These are phyloP conservation scores for Aspergillus incahuasiensis DNA, from an alignment of 495 filamentous ascomycete genomes.

Conservation along the genomic window DNA sequence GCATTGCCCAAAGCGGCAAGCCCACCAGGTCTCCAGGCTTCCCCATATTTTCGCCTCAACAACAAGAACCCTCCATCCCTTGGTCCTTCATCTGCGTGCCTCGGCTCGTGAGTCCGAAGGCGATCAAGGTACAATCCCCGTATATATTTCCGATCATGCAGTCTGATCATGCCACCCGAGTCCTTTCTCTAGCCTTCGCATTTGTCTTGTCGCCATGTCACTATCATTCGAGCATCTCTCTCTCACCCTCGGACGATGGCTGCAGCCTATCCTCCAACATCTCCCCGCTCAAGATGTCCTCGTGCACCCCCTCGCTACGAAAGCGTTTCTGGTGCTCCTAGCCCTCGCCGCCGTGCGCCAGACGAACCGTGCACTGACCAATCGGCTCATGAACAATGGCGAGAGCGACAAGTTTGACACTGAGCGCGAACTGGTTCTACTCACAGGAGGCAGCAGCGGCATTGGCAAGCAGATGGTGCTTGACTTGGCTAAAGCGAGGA, in stretches of 20 bases:
- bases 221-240: slow-evolving; percentile 16
- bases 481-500: slow-evolving; percentile 40
- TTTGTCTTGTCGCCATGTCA: slow-evolving; percentile 19
- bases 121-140: neutral
- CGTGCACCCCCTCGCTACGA: slow-evolving; percentile 27
- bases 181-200: neutral
- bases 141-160: slow-evolving; percentile 5
- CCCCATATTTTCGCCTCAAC: slow-evolving; percentile 2
- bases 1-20: slow-evolving; percentile 8
- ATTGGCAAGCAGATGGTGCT: slow-evolving; percentile 51
- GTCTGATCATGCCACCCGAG: neutral
- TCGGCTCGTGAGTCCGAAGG: neutral
- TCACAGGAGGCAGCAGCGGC: slow-evolving; percentile 56
- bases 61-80: neutral
- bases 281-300: slow-evolving; percentile 28
- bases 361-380: slow-evolving; percentile 37
- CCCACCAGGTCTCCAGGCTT: neutral
- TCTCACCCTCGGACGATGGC: slow-evolving; percentile 26
- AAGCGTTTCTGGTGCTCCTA: slow-evolving; percentile 24
- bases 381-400: slow-evolving; percentile 49
- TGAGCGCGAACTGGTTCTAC: slow-evolving; percentile 48
- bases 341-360: slow-evolving; percentile 36
- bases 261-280: slow-evolving; percentile 22
- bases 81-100: slow-evolving; percentile 7
- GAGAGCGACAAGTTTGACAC: slow-evolving; percentile 36